Evolutionary conservation across 441 rosid species (phyloP).

Genomic region (Jatropha podagrica): DNA sequence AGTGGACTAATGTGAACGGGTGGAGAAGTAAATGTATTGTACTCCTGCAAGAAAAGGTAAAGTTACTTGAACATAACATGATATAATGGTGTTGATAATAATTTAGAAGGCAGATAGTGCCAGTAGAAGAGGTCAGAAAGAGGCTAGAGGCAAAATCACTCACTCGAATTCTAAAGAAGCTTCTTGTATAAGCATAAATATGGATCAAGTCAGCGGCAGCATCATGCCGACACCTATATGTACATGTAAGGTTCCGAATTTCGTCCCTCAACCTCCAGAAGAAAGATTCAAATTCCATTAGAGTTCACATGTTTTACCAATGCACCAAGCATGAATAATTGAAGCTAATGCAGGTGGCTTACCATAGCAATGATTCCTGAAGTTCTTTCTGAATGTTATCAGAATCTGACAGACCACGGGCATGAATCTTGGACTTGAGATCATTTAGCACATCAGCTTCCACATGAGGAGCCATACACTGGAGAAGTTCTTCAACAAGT

Average conservation of each 20-base stretch:
- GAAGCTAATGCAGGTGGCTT: constrained; percentile 29
- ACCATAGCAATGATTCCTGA: constrained; percentile 91
- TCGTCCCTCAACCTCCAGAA: constrained; percentile 93
- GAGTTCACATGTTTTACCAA: not conserved
- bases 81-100: not conserved
- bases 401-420: constrained; percentile 71
- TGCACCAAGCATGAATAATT: not conserved
- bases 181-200: constrained; percentile 84
- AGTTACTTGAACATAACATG: constrained; percentile 13
- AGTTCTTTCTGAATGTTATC: constrained; percentile 65
- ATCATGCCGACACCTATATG: constrained; percentile 92
- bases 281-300: not conserved
- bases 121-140: not conserved
- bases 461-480: constrained; percentile 71
- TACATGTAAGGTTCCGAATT: constrained; percentile 82
- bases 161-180: constrained; percentile 79
- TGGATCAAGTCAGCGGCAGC: constrained; percentile 99
- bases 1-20: constrained; percentile 94
- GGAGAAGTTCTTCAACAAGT: constrained; percentile 86
- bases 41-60: constrained; percentile 50
- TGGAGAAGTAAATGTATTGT: constrained; percentile 74
- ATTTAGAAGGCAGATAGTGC: not conserved
- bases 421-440: constrained; percentile 68
- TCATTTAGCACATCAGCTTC: constrained; percentile 62
- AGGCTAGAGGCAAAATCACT: constrained; percentile 25